A percentile compares a stretch with the other conserved stretches of the same genome.
These are phyloP conservation scores for Tricladium varicosporioides DNA, from an alignment of 2,329 filamentous ascomycete genomes.

Conservation along the genomic window DNA sequence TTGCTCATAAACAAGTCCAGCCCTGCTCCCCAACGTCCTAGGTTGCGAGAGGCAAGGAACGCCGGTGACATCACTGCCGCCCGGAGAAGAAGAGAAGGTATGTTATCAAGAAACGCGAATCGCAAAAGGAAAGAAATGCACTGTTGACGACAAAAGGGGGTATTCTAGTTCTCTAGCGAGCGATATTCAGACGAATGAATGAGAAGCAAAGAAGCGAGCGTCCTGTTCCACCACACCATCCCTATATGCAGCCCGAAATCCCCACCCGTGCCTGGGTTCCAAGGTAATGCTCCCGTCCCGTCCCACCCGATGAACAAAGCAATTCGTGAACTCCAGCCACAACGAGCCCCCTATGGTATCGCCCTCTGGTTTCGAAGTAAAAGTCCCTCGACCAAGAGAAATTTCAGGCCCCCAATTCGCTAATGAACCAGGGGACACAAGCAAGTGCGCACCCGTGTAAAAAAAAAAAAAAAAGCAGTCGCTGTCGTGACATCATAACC, in stretches of 20 bases:
- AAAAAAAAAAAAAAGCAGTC: constrained; percentile 21
- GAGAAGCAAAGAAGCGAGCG: constrained; percentile 5
- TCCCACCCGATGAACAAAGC: constrained; percentile 2
- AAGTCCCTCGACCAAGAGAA: background rate
- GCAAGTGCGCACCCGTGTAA: constrained; percentile 15
- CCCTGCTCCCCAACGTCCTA: background rate
- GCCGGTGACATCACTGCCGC: background rate
- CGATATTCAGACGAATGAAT: background rate
- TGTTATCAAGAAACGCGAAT: background rate
- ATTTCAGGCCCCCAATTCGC: background rate
- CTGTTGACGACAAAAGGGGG: background rate
- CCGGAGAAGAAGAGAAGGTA: background rate
- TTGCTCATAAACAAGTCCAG: background rate
- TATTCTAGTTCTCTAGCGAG: constrained; percentile 8
- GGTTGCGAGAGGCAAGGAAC: background rate
- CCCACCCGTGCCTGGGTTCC: background rate
- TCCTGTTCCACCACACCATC: constrained; percentile 2
- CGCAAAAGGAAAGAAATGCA: constrained; percentile 3
- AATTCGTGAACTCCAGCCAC: constrained; percentile 5
- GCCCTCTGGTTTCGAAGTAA: constrained; percentile 2
- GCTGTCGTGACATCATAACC: constrained; percentile 32
- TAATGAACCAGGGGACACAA: constrained; percentile 3
- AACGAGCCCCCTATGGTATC: constrained; percentile 9
- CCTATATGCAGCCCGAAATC: constrained; percentile 5
- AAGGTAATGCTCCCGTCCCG: constrained; percentile 10